Evolutionary conservation across 768 basidiomycete genomes (phyloP).

Genomic region (Cystobasidium onofrii): DNA sequence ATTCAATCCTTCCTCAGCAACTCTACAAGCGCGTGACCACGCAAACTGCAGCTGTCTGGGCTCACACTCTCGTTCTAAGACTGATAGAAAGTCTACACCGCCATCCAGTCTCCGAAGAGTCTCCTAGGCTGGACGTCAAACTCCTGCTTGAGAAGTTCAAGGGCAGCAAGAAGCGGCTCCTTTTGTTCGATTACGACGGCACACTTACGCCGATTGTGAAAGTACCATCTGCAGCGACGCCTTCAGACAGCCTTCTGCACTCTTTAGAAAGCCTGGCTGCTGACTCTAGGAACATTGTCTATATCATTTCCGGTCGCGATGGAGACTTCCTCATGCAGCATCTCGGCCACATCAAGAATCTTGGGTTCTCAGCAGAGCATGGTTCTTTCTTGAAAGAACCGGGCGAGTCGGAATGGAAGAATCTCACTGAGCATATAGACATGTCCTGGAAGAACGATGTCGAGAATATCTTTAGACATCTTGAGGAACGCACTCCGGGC

Average conservation of each 20-base stretch:
- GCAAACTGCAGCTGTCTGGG: constrained; percentile 94
- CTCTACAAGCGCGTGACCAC: constrained; percentile 78
- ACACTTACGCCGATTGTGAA: constrained; percentile 96
- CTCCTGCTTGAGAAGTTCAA: constrained; percentile 58
- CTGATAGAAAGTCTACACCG: constrained; percentile 70
- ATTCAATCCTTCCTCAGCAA: constrained; percentile 29
- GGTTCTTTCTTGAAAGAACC: constrained; percentile 81
- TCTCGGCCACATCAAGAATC: constrained; percentile 67
- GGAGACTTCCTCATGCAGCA: constrained; percentile 84
- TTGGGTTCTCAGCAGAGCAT: constrained; percentile 94
- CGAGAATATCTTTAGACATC: constrained; percentile 71
- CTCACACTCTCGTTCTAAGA: constrained; percentile 77
- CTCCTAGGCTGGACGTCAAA: constrained; percentile 67
- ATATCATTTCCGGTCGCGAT: constrained; percentile 95
- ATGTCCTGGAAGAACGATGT: constrained; percentile 98
- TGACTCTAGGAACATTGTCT: constrained; percentile 85
- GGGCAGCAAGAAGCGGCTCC: constrained; percentile 67
- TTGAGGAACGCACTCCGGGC: constrained; percentile 72
- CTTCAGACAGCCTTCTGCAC: constrained; percentile 62
- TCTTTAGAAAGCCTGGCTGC: constrained; percentile 63
- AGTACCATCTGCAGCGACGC: constrained; percentile 75
- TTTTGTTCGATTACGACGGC: constrained; percentile 94
- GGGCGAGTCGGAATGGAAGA: constrained; percentile 61
- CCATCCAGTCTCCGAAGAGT: constrained; percentile 70
- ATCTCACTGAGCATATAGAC: constrained; percentile 83